Evolutionary conservation across 345 rosid species (phyloP).

Genomic region (Hevea brasiliensis): DNA sequence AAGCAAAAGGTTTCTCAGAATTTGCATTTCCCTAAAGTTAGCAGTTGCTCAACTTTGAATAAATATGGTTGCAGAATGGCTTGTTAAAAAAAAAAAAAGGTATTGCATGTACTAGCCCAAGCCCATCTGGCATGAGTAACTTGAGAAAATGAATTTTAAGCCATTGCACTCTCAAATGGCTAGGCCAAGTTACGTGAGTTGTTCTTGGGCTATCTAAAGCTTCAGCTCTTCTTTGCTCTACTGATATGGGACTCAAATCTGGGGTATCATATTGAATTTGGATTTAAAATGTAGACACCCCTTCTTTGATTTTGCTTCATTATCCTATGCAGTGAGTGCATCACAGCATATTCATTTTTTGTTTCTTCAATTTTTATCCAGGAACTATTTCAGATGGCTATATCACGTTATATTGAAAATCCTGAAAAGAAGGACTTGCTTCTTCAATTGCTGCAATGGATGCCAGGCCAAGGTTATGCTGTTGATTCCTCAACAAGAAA

Average conservation of each 20-base stretch:
- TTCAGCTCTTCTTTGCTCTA: too few species aligned
- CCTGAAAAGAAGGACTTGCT: conserved; percentile 84
- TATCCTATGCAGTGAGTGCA: not conserved
- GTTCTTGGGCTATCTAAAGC: not conserved
- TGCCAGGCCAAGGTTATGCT: conserved; percentile 78
- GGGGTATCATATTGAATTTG: not conserved
- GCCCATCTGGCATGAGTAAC: not conserved
- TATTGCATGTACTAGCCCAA: not conserved
- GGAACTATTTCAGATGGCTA: conserved; percentile 61
- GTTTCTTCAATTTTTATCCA: conserved; percentile 25
- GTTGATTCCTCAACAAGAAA: conserved; percentile 74
- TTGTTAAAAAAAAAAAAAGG: not conserved
- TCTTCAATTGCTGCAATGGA: conserved; percentile 81
- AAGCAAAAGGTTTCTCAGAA: not conserved
- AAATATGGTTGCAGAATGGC: conserved; percentile 3
- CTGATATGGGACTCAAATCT: too few species aligned
- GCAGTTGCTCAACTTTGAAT: not conserved
- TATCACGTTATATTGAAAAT: conserved; percentile 52
- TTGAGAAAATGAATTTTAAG: not conserved
- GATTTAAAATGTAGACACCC: not conserved
- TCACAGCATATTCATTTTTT: conserved; percentile 8
- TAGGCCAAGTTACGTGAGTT: not conserved
- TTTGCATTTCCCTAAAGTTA: not conserved
- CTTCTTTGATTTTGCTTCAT: not conserved
- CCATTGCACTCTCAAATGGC: too few species aligned